These are phyloP conservation scores for Fusarium sulawesiense DNA, from an alignment of 2,329 filamentous ascomycete genomes.

Conservation along the genomic window DNA sequence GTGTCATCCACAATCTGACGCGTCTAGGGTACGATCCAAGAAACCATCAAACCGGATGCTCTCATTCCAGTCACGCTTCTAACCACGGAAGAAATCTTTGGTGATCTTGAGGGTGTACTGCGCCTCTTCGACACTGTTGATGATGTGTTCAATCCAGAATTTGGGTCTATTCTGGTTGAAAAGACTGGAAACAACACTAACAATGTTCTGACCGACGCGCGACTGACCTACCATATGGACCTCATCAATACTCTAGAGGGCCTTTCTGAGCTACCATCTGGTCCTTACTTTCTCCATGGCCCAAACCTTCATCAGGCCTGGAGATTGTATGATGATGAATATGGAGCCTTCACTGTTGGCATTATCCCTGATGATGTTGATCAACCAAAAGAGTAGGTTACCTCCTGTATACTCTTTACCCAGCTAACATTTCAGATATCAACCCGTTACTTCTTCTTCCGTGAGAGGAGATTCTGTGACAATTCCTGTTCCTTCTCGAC, in stretches of 20 bases:
- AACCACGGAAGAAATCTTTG: constrained; percentile 53
- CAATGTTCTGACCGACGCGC: background rate
- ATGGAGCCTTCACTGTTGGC: constrained; percentile 53
- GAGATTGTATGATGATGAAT: constrained; percentile 54
- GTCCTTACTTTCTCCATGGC: constrained; percentile 56
- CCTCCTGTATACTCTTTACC: background rate
- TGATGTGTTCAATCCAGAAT: constrained; percentile 55
- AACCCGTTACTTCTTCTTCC: constrained; percentile 46
- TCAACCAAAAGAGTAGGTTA: constrained; percentile 43
- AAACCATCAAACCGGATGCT: constrained; percentile 55
- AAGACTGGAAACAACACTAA: constrained; percentile 46
- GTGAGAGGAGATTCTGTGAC: constrained; percentile 44
- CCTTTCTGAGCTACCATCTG: constrained; percentile 51
- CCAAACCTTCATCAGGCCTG: constrained; percentile 57
- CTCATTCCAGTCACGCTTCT: constrained; percentile 56
- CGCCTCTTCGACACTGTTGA: constrained; percentile 50
- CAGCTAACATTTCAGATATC: constrained; percentile 46
- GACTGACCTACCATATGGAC: constrained; percentile 40
- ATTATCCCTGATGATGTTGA: constrained; percentile 51
- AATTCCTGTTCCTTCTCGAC: constrained; percentile 54
- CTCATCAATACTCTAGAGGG: constrained; percentile 26
- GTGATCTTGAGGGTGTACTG: constrained; percentile 51
- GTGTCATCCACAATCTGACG: background rate
- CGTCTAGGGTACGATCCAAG: constrained; percentile 54
- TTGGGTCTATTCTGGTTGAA: constrained; percentile 54